Evolutionary conservation across 2,329 filamentous ascomycete species (phyloP), one percentile per base, ranked within the genome.

Genomic region (Biscogniauxia marginata): DNA sequence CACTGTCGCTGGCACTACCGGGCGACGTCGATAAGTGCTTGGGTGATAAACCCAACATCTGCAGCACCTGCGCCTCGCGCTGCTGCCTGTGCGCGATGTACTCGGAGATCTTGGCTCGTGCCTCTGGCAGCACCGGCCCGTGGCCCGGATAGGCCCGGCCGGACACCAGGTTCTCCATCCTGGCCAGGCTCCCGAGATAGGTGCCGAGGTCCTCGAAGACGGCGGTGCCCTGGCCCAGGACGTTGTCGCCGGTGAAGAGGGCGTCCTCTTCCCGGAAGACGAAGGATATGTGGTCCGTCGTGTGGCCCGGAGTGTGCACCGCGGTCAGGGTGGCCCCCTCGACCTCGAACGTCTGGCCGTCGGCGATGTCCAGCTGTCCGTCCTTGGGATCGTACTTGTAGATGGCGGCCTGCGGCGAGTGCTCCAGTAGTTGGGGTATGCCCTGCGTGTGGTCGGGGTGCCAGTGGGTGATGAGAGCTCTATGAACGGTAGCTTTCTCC

Each of bases 201-300:
- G 77, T 75, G 1, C 75, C 71, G 7, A 96, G 78, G 61, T 95
- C 84, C 70, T 96, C 90, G 63, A 96, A 96, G 0, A 95, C 90
- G 3, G 89, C 86, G 2, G 90, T 96, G 11, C 91, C 91, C 58
- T 96, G 90, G 1, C 92, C 92, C 1, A 96, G 80, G 1, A 96
- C 88, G 69, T 93, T 96, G 73, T 96, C 92, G 6, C 88, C 92
- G 0, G 91, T 96, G 71, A 96, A 95, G 76, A 96, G 85, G 44
- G 90, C 87, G 64, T 91, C 82, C 67, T 96, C 80, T 81, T 96
- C 90, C 47, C 87, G 82, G 4, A 96, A 74, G 4, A 92, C 71
- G 63, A 96, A 87, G 18, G 82, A 84, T 80, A 93, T 88, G 71
- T 97, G 93, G 68, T 97, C 93, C 3, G 77, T 77, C 0, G 93